A percentile compares a stretch with the other conserved stretches of the same genome.
These are phyloP conservation scores for Xanthoconium separans DNA, from an alignment of 1,284 basidiomycete species.

Conservation along the genomic window DNA sequence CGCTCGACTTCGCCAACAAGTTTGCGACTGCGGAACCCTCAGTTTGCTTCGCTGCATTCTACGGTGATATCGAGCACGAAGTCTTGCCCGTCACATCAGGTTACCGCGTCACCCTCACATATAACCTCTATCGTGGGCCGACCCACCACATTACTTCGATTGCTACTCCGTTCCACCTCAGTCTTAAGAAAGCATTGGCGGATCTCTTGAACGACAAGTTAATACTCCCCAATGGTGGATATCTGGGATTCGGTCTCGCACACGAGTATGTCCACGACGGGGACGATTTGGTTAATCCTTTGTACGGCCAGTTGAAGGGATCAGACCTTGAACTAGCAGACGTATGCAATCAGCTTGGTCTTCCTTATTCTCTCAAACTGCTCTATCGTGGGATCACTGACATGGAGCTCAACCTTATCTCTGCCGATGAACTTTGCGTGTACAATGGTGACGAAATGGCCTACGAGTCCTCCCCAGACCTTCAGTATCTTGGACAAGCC, in stretches of 20 bases:
- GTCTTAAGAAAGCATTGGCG: constrained; percentile 17
- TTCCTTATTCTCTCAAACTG: constrained; percentile 1
- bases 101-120: too few relatives aligned
- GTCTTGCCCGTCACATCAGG: too few relatives aligned
- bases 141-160: too few relatives aligned
- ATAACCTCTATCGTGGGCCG: too few relatives aligned
- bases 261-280: constrained; percentile 1
- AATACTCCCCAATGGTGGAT: neutral
- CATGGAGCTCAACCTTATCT: constrained; percentile 15
- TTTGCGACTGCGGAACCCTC: too few relatives aligned
- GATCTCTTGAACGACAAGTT: constrained; percentile 28
- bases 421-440: constrained; percentile 11
- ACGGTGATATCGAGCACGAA: too few relatives aligned
- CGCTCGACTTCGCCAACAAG: too few relatives aligned
- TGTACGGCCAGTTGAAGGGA: constrained; percentile 12
- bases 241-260: constrained; percentile 1
- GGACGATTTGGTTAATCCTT: neutral
- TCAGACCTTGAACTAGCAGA: constrained; percentile 40
- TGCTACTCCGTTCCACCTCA: neutral
- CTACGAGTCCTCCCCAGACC: too few relatives aligned
- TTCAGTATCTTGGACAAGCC: too few relatives aligned
- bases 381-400: too few relatives aligned
- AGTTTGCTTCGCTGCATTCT: too few relatives aligned
- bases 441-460: too few relatives aligned
- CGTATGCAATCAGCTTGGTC: neutral